Base-by-base conservation (phyloP, 768 basidiomycete genomes). In the Naematelia aurantialba region DNA sequence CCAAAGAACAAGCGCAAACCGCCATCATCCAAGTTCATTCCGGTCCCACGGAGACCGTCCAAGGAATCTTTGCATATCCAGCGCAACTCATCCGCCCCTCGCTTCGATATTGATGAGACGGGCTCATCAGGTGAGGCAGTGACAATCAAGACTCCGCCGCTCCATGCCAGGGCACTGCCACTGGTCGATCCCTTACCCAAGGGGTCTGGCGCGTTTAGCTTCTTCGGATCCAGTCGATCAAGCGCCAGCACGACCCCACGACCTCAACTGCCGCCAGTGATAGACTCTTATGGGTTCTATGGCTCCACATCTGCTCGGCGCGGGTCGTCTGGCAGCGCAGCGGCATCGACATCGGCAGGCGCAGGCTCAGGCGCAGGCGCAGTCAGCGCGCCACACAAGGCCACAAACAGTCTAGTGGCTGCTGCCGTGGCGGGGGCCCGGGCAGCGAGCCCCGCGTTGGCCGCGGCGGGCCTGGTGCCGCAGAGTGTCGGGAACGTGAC, bases 341-440 rank as follows among this genome's bases (percentile, higher is more conserved):
- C 48, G 22, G 45, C 25, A 17, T 46, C 45, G 4, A 24, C 25
- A 11, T 29, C 13, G 24, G n/a, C 19, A 1, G 45, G 5, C 8
- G 19, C 45, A 5, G 45, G 45, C 19, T 46, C 55, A 14, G 42
- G 48, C 11, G 54, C 51, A 17, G 52, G 47, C 4, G n/a, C n/a
- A n/a, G n/a, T n/a, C n/a, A 31, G 52, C 29, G 13, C 39, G 12
- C 17, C 26, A 3, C 31, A 21, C 22, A 55, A 56, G 46, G 58
- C 66, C 0, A 71, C 63, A 12, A 71, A 61, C 44, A 55, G 53
- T 14, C 60, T 68, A 19, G 81, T 77, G 78, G 79, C 82, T 13
- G 86, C 87, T 17, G 84, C 86, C 62, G 85, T 84, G 44, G 89
- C 89, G 57, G 82, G 83, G n/a, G 88, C 90, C 76, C 82, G 80